Conservation (phyloP, 441 rosid genomes). For the Manihot esculenta region DNA sequence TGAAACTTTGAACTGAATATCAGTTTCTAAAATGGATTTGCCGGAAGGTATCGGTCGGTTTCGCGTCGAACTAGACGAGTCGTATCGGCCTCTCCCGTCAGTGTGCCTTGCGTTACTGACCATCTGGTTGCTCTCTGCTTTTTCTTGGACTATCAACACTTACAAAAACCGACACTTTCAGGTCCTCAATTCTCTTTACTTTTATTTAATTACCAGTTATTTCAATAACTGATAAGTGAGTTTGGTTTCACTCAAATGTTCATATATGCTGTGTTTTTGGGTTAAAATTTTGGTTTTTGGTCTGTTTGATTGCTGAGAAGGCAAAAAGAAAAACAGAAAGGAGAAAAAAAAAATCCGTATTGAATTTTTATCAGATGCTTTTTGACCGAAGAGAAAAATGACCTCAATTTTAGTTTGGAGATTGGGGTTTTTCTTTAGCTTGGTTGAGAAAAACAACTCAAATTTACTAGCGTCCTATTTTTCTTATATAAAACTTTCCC, state of each 20-base stretch:
- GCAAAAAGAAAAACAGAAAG: not conserved
- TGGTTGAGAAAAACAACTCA: not conserved
- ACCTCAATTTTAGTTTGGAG: not conserved
- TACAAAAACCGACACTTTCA: slow-evolving; percentile 73
- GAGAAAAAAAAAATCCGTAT: not conserved
- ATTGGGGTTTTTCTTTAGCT: not conserved
- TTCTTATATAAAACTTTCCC: not conserved
- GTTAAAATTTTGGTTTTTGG: not conserved
- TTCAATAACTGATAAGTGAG: not conserved
- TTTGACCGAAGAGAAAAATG: not conserved
- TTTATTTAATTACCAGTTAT: not conserved
- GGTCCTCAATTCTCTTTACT: slow-evolving; percentile 33
- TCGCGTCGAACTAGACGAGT: slow-evolving; percentile 51
- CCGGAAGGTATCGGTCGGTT: slow-evolving; percentile 27
- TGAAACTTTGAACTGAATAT: not conserved
- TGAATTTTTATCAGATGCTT: not conserved
- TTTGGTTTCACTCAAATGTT: not conserved
- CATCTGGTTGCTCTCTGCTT: slow-evolving; percentile 78
- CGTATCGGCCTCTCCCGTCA: slow-evolving; percentile 72
- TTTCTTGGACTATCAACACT: slow-evolving; percentile 81
- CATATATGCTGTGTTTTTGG: slow-evolving; percentile 3
- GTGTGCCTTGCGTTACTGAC: slow-evolving; percentile 63
- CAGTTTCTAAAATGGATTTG: slow-evolving; percentile 33
- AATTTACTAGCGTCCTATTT: not conserved
- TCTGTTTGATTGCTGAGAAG: slow-evolving; percentile 1